Base-by-base conservation (phyloP, 2,329 filamentous ascomycete species). In the Balansia obtecta region DNA sequence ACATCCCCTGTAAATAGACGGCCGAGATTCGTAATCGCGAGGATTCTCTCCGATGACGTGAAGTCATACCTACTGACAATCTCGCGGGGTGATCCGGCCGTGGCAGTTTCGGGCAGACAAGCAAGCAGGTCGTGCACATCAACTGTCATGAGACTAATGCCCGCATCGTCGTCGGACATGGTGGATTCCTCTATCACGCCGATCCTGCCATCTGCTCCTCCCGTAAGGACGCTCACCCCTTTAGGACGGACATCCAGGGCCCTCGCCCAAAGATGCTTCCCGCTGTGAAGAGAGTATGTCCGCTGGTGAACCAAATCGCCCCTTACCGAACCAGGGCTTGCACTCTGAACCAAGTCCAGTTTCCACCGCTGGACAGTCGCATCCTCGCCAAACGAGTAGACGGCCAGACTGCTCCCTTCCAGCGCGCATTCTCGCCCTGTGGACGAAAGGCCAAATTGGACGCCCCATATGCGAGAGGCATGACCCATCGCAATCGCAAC, bases 241-340 rank as follows among this genome's bases (percentile, higher is more conserved):
- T 62, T 58, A 2, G 60, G 57, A 52, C 56, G 52, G 30, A 51
- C 51, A 2, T 64, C 57, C 8, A 75, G 53, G 12, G 78, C 79
- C 38, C 82, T 74, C 0, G 89, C 83, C 90, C 91, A 97, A 7
- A 97, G 82, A 61, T 96, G 89, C 65, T 96, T 98, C 7, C 93
- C 93, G 34, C 72, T 75, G 62, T 97, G 90, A 53, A 81, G 77
- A 2, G 77, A 72, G 46, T 80, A 76, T 8, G 75, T 79, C 2
- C 73, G 70, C 2, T 73, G 61, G 47, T 85, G 76, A 12, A 65
- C 65, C 42, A 88, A 63, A 6, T 56, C 65, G 0, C 56, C 58
- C 2, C 45, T 47, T 47, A 55, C 7, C 27, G 27, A 27, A 27
- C 27, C 27, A 27, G 27, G 27, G 27, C 27, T 27, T 27, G 27